Evolutionary conservation across 2,329 filamentous ascomycete genomes (phyloP).

Genomic region (Sporothrix mexicana): DNA sequence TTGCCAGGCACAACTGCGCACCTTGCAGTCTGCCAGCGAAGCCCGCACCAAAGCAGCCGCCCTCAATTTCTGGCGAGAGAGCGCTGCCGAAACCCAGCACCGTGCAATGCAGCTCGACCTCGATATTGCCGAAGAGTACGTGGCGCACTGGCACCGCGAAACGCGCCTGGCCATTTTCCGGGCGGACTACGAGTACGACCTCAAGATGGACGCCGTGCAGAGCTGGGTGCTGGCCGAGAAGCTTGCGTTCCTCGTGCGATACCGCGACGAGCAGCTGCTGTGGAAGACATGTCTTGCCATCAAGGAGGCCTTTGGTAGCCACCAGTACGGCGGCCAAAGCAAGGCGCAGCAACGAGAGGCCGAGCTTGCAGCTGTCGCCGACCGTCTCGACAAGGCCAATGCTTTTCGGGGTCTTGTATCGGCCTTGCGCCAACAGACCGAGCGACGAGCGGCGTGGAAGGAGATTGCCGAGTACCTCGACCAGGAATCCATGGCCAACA

Average conservation of each 20-base stretch:
- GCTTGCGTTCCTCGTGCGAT: conserved; percentile 40
- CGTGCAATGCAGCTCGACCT: conserved; percentile 28
- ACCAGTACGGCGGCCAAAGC: background rate
- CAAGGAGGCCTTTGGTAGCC: background rate
- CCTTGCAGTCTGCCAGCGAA: background rate
- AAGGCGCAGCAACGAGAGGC: background rate
- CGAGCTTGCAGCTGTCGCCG: conserved; percentile 8
- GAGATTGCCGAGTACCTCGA: conserved; percentile 26
- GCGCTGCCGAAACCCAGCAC: conserved; percentile 11
- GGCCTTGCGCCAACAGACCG: background rate
- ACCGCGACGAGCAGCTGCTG: conserved; percentile 38
- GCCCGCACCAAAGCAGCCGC: background rate
- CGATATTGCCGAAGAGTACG: conserved; percentile 36
- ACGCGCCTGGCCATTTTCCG: conserved; percentile 39
- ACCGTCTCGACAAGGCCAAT: conserved; percentile 25
- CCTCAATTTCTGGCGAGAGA: conserved; percentile 22
- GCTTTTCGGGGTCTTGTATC: conserved; percentile 6
- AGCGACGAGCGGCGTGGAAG: background rate
- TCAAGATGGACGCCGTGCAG: conserved; percentile 38
- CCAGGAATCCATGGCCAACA: conserved; percentile 4
- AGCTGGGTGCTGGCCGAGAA: conserved; percentile 43
- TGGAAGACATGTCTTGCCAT: conserved; percentile 19
- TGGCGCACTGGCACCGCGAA: conserved; percentile 42
- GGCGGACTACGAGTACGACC: conserved; percentile 35
- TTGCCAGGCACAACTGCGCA: conserved; percentile 31